Base-by-base conservation (phyloP, 2,329 filamentous ascomycete genomes). In the Neopestalotiopsis sp. region DNA sequence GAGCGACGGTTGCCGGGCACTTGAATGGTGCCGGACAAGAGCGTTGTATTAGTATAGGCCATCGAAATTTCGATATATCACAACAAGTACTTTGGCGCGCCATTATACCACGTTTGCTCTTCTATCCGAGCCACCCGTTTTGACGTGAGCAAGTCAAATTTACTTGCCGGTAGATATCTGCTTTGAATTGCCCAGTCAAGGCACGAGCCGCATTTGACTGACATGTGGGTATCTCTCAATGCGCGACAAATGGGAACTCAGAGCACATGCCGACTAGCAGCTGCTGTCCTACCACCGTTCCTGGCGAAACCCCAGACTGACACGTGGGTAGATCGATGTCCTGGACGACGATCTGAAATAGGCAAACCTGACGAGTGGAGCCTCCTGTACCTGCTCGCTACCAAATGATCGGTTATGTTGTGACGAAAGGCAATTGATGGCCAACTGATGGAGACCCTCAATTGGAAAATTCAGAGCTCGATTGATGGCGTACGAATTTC, bases 301-400 rank as follows among this genome's bases (percentile, higher is more conserved):
- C 59, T 62, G 59, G 32, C 45, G 12, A 62, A 62, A 34, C 59
- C 59, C 59, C 59, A 34, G 59, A 62, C 32, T 62, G 61, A 64
- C 61, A 64, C 61, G 38, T 64, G 61, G 61, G 28, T 45, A 30
- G n/a, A 49, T 40, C 42, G 38, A 45, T 20, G 57, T 17, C n/a
- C 61, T 64, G 61, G 61, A 49, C n/a, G 38, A 49, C 28, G 61
- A 64, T 64, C 61, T 64, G 61, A 12, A 49, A 49, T 42, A 64
- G 38, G 32, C 61, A 64, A 49, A 64, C 24, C 17, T 20, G 40
- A 24, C 38, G 20, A 28, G 38, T 24, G 40, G 45, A 52, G 24
- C 24, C 24, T 52, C 45, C 40, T 24, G 38, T 24, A 38, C 34
- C 24, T 38, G n/a, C 34, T 64, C 59, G 59, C 32, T 49, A 64